Evolutionary conservation across 176 grass and related monocot species (phyloP).

Genomic region (Cocos nucifera): DNA sequence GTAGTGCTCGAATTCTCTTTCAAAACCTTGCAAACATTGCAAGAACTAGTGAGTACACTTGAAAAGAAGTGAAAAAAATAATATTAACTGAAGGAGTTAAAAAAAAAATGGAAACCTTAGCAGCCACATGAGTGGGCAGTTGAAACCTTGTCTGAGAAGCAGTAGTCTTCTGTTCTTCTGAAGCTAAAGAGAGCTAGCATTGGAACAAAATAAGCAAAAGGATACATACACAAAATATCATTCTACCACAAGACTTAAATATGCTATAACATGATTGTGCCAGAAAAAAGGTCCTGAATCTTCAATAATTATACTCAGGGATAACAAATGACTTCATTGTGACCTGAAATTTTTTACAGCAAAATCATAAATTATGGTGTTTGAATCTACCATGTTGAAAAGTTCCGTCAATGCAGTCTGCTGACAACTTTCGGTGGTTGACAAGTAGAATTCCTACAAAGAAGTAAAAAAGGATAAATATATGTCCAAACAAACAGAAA

Average conservation of each 20-base stretch:
- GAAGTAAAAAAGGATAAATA: conserved; percentile 13
- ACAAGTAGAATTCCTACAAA: conserved; percentile 65
- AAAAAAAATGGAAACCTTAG: conserved; percentile 38
- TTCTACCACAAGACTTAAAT: no score
- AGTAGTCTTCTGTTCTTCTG: conserved; percentile 13
- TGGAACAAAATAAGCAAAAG: background rate
- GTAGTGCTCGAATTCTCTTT: conserved; percentile 62
- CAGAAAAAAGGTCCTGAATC: no score
- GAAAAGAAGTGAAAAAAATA: background rate
- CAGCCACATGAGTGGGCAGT: conserved; percentile 26
- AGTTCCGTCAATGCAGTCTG: conserved; percentile 54
- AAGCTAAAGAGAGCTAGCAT: conserved; percentile 47
- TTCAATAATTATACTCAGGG: no score
- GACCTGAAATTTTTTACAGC: no score
- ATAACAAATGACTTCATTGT: no score
- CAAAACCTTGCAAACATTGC: conserved; percentile 51
- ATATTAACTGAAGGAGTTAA: background rate
- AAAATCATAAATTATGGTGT: background rate
- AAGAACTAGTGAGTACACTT: no score
- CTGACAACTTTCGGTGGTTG: conserved; percentile 39
- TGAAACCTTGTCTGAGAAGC: conserved; percentile 13
- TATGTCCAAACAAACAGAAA: no score
- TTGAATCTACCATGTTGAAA: conserved; percentile 56
- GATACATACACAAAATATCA: background rate
- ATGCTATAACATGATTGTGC: no score